These are phyloP conservation scores for Metschnikowia similis DNA, from an alignment of 805 yeast species.

Conservation along the genomic window DNA sequence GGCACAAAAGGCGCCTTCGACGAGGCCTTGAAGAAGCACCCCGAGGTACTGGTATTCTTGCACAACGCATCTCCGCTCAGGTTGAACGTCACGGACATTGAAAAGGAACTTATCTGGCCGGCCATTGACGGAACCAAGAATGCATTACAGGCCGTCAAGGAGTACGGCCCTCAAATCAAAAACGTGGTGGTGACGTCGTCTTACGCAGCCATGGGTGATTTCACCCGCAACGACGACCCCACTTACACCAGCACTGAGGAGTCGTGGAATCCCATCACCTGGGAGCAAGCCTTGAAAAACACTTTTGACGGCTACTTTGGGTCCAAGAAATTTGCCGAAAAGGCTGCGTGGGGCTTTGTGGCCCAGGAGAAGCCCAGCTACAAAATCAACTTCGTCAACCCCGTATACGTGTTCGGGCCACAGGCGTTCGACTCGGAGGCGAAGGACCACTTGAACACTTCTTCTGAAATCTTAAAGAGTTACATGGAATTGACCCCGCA, in stretches of 20 bases:
- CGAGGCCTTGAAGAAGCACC: slow-evolving; percentile 40
- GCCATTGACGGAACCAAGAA: slow-evolving; percentile 35
- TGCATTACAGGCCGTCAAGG: slow-evolving; percentile 11
- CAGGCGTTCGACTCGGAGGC: slow-evolving; percentile 21
- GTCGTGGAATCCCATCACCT: slow-evolving; percentile 52
- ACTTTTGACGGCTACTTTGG: slow-evolving; percentile 42
- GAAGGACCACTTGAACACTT: slow-evolving; percentile 30
- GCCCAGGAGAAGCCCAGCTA: slow-evolving; percentile 28
- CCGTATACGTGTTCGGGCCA: slow-evolving; percentile 24
- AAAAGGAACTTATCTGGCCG: slow-evolving; percentile 50
- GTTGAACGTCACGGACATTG: slow-evolving; percentile 41
- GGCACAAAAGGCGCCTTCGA: slow-evolving; percentile 44
- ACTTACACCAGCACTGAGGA: slow-evolving; percentile 1
- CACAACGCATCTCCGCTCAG: slow-evolving; percentile 62
- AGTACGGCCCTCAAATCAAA: slow-evolving; percentile 8
- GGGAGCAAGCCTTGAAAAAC: slow-evolving; percentile 34
- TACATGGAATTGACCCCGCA: slow-evolving; percentile 27
- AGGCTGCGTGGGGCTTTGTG: slow-evolving; percentile 30
- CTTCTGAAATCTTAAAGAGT: slow-evolving; percentile 39
- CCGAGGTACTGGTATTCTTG: slow-evolving; percentile 50
- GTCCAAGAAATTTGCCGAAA: slow-evolving; percentile 55
- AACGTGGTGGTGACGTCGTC: slow-evolving; percentile 13
- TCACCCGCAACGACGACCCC: slow-evolving; percentile 10
- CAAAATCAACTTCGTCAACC: slow-evolving; percentile 31
- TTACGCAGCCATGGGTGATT: slow-evolving; percentile 12